Base-by-base conservation (phyloP, 768 basidiomycete genomes). In the Phanerochaete sordida region DNA sequence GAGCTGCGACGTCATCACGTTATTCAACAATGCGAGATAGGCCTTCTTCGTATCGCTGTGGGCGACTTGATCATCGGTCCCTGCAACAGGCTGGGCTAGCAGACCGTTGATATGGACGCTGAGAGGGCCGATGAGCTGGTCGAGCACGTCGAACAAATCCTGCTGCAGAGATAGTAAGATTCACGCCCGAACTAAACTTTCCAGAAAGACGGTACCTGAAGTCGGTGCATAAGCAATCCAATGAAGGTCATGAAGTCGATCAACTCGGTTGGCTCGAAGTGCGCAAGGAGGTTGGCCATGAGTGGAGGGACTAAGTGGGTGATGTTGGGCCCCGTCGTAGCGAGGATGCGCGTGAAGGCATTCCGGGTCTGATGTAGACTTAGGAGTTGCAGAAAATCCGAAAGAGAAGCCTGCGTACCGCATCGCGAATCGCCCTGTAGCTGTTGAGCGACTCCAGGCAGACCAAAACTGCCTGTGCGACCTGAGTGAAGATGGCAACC, bases 171-270 rank as follows among this genome's bases (percentile, higher is more conserved):
- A 28, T 8, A 57, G 27, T 43, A 45, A 64, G 57, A 31, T 35
- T 9, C 1, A 15, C 24, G 13, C 31, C n/a, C n/a, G n/a, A n/a
- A n/a, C n/a, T n/a, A n/a, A n/a, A n/a, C n/a, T n/a, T n/a, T n/a
- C n/a, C n/a, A n/a, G n/a, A n/a, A n/a, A n/a, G n/a, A n/a, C n/a
- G n/a, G 57, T 61, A 94, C 95, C 80, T 93, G 91, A 57, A 98
- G 83, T 70, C 91, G 91, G 72, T 96, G 93, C 55, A 95, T 88
- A 56, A 98, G 77, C 9, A 97, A 78, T 7, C 90, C 90, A 57
- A 99, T 90, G 77, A 99, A 98, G 68, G 88, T 90, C 81, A 98
- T 88, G 68, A 98, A 96, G 69, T 99, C 97, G 28, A 90, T 87
- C 59, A 99, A 77, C 72, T 99, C 97, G 7, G 88, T 84, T 1